Conservation (phyloP, 768 basidiomycete species). For the Pleurotus sapidus region DNA sequence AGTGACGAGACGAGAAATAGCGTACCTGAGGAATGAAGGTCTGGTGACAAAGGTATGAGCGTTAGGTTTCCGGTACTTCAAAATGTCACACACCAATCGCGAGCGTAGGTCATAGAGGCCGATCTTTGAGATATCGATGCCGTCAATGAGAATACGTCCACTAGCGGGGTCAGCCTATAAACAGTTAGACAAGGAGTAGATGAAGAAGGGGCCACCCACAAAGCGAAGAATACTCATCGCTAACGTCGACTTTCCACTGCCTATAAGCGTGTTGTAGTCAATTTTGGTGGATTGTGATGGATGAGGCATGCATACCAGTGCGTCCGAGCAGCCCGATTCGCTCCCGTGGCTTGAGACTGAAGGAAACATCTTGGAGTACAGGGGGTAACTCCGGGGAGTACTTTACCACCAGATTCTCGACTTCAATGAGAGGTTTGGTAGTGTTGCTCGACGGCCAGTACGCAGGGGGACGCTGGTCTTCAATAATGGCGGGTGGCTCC, state of each 20-base stretch:
- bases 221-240: conserved; percentile 87
- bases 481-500: conserved; percentile 77
- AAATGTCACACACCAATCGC: conserved; percentile 49
- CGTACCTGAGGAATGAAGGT: conserved; percentile 72
- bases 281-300: neutral
- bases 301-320: conserved; percentile 42
- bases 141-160: conserved; percentile 81
- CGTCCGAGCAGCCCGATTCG: conserved; percentile 79
- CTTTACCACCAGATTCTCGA: conserved; percentile 76
- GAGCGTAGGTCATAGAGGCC: conserved; percentile 84
- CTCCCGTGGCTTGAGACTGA: conserved; percentile 67
- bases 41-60: conserved; percentile 28
- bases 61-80: neutral
- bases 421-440: conserved; percentile 54
- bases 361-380: conserved; percentile 75
- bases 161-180: conserved; percentile 66
- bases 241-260: conserved; percentile 80
- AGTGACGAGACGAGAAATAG: neutral
- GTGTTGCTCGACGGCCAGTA: conserved; percentile 86
- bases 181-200: neutral
- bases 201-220: conserved; percentile 35
- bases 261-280: conserved; percentile 23
- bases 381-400: conserved; percentile 84
- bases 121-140: conserved; percentile 84
- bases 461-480: conserved; percentile 75